A percentile compares a stretch with the other conserved stretches of the same genome.
These are phyloP conservation scores for Coriolopsis trogii DNA, from an alignment of 1,284 basidiomycete genomes.

Conservation along the genomic window DNA sequence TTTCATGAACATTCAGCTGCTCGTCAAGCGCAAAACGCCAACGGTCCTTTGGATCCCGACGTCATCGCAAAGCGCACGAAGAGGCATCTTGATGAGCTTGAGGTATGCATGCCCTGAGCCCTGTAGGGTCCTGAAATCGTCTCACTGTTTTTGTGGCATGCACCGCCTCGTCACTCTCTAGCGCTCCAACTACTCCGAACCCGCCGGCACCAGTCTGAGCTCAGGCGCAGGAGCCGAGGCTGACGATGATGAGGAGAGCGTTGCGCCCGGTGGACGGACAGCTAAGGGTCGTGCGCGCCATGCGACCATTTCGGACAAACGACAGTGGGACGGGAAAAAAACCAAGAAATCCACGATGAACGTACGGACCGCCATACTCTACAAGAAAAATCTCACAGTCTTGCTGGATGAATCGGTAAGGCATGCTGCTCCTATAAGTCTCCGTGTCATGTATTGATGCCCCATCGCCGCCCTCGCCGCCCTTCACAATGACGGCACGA, in stretches of 20 bases:
- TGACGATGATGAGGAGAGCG: slow-evolving; percentile 39
- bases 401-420: slow-evolving; percentile 81
- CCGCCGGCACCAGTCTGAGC: slow-evolving; percentile 37
- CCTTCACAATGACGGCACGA: background rate
- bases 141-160: background rate
- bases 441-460: background rate
- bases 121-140: slow-evolving; percentile 1
- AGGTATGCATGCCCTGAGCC: slow-evolving; percentile 46
- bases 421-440: background rate
- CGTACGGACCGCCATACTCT: slow-evolving; percentile 75
- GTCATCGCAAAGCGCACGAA: slow-evolving; percentile 73
- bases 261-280: slow-evolving; percentile 35
- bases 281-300: slow-evolving; percentile 70
- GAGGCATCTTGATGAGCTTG: slow-evolving; percentile 79
- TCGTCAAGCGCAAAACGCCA: slow-evolving; percentile 42
- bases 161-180: slow-evolving; percentile 32
- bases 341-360: slow-evolving; percentile 83
- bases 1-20: slow-evolving; percentile 33
- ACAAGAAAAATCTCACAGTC: slow-evolving; percentile 73
- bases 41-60: slow-evolving; percentile 51
- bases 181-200: slow-evolving; percentile 80
- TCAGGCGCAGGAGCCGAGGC: slow-evolving; percentile 10
- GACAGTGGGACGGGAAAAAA: slow-evolving; percentile 45
- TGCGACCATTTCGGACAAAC: slow-evolving; percentile 71
- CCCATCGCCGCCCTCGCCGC: background rate